Base-by-base conservation (phyloP, 495 filamentous ascomycete species). In the Neurospora sp. region DNA sequence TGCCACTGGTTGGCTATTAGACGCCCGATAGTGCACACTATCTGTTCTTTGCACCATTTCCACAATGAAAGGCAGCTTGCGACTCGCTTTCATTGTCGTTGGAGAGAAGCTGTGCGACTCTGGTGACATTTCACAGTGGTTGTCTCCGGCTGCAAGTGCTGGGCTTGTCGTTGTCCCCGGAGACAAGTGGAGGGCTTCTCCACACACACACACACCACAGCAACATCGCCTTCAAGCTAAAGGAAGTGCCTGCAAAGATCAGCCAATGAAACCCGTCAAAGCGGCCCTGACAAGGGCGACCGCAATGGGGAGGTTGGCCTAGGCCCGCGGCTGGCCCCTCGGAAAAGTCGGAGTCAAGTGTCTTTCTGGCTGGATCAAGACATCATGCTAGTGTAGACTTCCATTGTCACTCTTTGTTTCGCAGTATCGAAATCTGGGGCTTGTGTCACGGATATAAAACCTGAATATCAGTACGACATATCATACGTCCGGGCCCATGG, bases 321-420 rank as follows among this genome's bases (percentile, higher is more conserved):
- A 71, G 70, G 70, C 70, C 69, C 69, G 40, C 69, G 69, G 69
- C 40, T 48, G 39, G n/a, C 40, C 42, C 40, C 70, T 42, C 70
- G 27, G 44, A 46, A 71, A 66, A 61, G 70, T 61, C 71, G 61
- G 71, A 35, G 53, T 61, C 53, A 35, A 61, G 31, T 35, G 12
- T 66, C 27, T 66, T 35, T 66, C 14, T 66, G 14, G 53, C 53
- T 66, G 53, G 53, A 66, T 66, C 27, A 35, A 61, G 53, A 61
- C 53, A 61, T 61, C 14, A 35, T 35, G 14, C 35, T 66, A 0
- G 12, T 8, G 14, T 9, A 0, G 53, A 31, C 53, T 9, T 18
- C 12, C 53, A 61, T 61, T 61, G 27, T 61, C 14, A 12, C 22
- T 31, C 27, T 61, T 27, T 35, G 53, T 61, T 16, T 18, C 12